Evolutionary conservation across 352 stramenopile genomes (phyloP), one percentile per base, ranked within the genome.

Genomic region (Phytophthora fragariae): DNA sequence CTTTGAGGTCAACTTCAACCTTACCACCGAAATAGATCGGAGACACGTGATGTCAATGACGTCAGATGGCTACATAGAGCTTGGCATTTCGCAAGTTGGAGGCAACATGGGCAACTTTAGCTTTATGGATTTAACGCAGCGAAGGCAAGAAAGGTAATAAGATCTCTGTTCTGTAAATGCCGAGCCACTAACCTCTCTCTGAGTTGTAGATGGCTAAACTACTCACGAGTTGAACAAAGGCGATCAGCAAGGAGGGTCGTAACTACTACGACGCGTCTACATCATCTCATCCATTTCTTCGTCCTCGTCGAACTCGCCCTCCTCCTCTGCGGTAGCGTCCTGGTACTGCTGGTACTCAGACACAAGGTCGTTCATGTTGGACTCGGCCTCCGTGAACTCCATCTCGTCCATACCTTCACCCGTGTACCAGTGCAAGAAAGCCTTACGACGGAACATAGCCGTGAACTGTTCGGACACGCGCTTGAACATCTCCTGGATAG

Each of bases 261-360:
- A 79, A 75, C 55, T 52, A 72, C 61, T 75, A 83, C 75, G 65
- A 77, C 79, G 59, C 35, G 63, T 88, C 80, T 96, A 96, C 89
- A 96, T 96, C 89, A 97, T 97, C 81, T 98, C 91, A 75, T 97
- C 92, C 82, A 98, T 97, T 65, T 97, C 92, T 73, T 98, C 95
- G 68, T 98, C 94, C 80, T 98, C 95, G 70, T 98, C 96, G 78
- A 99, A 99, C 78, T 99, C 97, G 70, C 95, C 97, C 79, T 99
- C 97, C 73, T 99, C 98, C 85, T 99, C 98, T 80, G 97, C 97
- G 65, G 98, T 99, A 49, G 98, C 98, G 76, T 99, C 98, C 84
- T 99, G 98, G 91, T 99, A 99, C 86, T 99, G 98, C 89, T 99
- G 98, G 90, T 99, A 99, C 86, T 99, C 98, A 57, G 98, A 99